Evolutionary conservation across 768 basidiomycete species (phyloP), one percentile per base, ranked within the genome.

Genomic region (Flagelloscypha sp.): DNA sequence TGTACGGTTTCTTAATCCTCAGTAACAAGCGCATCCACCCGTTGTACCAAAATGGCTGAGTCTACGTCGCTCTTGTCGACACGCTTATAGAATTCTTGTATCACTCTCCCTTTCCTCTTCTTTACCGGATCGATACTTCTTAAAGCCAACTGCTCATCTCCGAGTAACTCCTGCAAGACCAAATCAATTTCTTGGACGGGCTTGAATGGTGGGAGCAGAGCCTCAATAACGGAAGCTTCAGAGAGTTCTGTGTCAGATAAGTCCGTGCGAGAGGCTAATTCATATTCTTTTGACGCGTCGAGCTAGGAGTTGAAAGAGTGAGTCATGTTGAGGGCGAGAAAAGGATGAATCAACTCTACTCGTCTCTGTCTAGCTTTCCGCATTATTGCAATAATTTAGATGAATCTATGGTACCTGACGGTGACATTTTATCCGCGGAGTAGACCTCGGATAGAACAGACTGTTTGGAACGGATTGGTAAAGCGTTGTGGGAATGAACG

Each of bases 381-480:
- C 28, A 84, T 38, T 41, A 84, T 66, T 27, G 54, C 48, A 18
- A 71, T 53, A 27, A 81, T 66, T 23, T 56, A 5, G 77, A 62
- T 5, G 72, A 58, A n/a, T 67, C 43, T 8, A 76, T 46, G 19
- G 62, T 59, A 11, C 50, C 48, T 27, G 62, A 59, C 18, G 59
- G 50, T 18, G 67, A 54, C 6, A 53, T 50, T 55, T 85, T 85
- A 56, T 84, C 82, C 23, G 74, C 66, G 7, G 71, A 65, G 44
- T 84, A 74, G 2, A 85, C 65, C 38, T 85, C 83, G 7, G 83
- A 66, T 12, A 85, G 63, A 21, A 82, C 67, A 17, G 79, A 76
- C 82, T 84, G 42, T 43, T 43, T 34, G 24, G 55, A 48, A 40
- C 76, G 47, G 42, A 83, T 77, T 28, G 75, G 69, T 44, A 76